These are phyloP conservation scores for Colletotrichum higginsianum DNA, from an alignment of 2,329 filamentous ascomycete genomes.

Conservation along the genomic window DNA sequence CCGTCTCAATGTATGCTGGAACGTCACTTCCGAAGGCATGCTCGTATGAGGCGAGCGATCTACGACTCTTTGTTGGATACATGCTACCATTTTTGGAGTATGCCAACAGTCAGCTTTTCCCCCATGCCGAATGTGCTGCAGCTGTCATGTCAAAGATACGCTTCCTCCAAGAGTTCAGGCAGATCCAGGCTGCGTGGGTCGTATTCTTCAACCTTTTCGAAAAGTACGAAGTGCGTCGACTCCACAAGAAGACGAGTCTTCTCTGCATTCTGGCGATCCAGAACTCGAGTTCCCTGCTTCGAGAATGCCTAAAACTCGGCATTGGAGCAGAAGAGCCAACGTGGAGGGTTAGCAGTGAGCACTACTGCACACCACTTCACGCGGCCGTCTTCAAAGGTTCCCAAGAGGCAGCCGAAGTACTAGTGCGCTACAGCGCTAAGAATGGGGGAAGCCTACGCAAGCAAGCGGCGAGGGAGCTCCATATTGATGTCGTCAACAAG, in stretches of 20 bases:
- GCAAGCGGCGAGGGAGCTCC: not conserved
- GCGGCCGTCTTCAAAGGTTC: not conserved
- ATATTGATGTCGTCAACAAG: not conserved
- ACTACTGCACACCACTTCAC: not conserved
- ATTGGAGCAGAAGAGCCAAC: not conserved
- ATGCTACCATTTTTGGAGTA: not conserved
- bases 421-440: not conserved
- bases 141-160: not conserved
- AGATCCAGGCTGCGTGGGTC: not conserved
- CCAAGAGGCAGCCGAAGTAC: not conserved
- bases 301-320: not conserved
- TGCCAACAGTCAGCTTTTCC: not conserved
- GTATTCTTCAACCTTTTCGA: not conserved
- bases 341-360: not conserved
- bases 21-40: too few species aligned
- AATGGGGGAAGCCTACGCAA: not conserved
- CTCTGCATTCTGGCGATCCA: not conserved
- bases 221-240: not conserved
- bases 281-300: not conserved
- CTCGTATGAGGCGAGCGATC: too few species aligned
- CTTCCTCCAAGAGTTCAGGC: not conserved
- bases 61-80: not conserved
- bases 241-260: not conserved
- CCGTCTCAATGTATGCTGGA: too few species aligned
- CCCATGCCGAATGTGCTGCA: not conserved